phyloP scores from a whole-genome alignment of 164 flowering plant genomes.

The Macadamia tetraphylla region DNA sequence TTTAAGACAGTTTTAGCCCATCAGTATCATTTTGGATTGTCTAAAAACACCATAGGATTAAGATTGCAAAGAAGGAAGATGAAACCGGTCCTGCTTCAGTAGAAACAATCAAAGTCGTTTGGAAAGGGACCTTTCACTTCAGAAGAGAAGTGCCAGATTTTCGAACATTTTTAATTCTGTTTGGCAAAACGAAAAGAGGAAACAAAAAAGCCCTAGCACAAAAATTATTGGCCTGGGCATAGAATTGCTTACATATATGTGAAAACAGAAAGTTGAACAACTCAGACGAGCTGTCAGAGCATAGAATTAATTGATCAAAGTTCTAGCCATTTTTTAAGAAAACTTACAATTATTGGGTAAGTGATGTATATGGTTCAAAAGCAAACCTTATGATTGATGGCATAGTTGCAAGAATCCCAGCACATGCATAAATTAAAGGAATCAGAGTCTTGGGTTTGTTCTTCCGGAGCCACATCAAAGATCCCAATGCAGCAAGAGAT shows the following conservation, averaged over 20 bases:
- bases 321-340: background rate
- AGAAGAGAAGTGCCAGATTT: background rate
- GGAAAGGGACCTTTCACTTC: background rate
- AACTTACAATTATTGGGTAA: background rate
- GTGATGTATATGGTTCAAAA: conserved; percentile 4
- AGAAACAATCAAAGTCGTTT: background rate
- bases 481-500: conserved; percentile 94
- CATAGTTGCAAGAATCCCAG: conserved; percentile 88
- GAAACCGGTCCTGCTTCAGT: background rate
- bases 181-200: no score
- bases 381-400: conserved; percentile 84
- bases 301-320: no score
- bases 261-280: background rate
- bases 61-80: background rate
- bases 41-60: background rate
- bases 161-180: no score
- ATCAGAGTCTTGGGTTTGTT: conserved; percentile 86
- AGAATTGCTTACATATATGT: background rate
- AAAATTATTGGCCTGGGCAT: background rate
- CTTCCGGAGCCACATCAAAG: conserved; percentile 97
- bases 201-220: no score
- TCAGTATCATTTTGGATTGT: background rate
- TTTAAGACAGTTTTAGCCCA: background rate
- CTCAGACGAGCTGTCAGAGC: background rate
- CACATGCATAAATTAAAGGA: conserved; percentile 85